phyloP scores from a whole-genome alignment of 306 rosid species.

The Quercus aquifolioides region DNA sequence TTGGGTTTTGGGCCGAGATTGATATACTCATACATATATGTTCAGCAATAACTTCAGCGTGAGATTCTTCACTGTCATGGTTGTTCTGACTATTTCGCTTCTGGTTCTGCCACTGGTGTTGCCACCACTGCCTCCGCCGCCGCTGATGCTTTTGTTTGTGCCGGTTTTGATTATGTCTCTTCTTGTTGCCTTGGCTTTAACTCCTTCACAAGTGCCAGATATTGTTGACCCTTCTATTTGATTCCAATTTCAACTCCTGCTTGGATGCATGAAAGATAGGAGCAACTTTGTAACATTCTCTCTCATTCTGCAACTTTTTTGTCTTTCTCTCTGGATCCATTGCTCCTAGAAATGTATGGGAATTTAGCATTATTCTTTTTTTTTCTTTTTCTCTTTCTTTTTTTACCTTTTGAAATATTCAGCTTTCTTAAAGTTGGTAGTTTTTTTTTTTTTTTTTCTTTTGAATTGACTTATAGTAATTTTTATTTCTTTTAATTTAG shows the following conservation, averaged over 20 bases:
- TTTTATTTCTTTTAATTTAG: not conserved
- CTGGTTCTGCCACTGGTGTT: slow-evolving; percentile 37
- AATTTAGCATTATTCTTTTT: not conserved
- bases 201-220: slow-evolving; percentile 15
- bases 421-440: not conserved
- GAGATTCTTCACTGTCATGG: slow-evolving; percentile 18
- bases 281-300: not conserved
- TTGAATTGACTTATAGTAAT: not conserved
- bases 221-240: not conserved
- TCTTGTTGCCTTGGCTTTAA: slow-evolving; percentile 24
- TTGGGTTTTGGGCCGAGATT: no score
- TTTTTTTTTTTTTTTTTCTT: not conserved
- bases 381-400: no score
- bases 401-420: not conserved
- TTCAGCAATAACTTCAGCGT: slow-evolving; percentile 3
- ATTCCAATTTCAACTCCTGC: not conserved
- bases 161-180: slow-evolving; percentile 32
- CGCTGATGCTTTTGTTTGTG: slow-evolving; percentile 27
- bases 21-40: not conserved
- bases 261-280: not conserved
- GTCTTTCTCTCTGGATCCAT: not conserved
- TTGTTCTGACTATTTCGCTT: slow-evolving; percentile 8
- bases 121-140: slow-evolving; percentile 47
- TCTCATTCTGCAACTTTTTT: not conserved
- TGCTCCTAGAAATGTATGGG: not conserved